Evolutionary conservation across 2,329 filamentous ascomycete species (phyloP).

Genomic region (Leptographium lundbergii): DNA sequence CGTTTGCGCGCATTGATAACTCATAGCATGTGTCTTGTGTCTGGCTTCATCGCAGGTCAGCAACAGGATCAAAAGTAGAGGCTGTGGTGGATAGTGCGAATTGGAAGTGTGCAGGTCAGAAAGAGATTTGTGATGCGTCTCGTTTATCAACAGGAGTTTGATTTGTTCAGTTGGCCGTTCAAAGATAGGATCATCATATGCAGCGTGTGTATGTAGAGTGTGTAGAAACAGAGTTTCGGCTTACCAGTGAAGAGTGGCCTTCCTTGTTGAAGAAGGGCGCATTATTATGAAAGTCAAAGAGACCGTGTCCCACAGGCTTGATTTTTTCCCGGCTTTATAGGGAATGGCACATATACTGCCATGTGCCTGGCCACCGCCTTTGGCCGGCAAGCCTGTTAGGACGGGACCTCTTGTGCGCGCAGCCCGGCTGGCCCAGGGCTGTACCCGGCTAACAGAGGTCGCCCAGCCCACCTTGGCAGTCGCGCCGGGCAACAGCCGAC

Average conservation of each 20-base stretch:
- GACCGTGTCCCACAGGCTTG: too few species aligned
- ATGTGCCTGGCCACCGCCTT: too few species aligned
- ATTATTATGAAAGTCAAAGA: too few species aligned
- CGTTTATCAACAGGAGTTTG: slow-evolving; percentile 40
- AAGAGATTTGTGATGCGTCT: slow-evolving; percentile 32
- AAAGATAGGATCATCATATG: slow-evolving; percentile 43
- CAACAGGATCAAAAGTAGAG: neutral
- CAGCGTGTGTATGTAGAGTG: neutral
- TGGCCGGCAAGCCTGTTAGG: too few species aligned
- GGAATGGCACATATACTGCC: neutral
- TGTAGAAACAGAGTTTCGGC: neutral
- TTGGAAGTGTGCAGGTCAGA: slow-evolving; percentile 30
- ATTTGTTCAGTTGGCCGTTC: slow-evolving; percentile 52
- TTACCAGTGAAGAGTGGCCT: neutral
- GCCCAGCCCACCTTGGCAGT: neutral
- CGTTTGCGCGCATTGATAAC: slow-evolving; percentile 16
- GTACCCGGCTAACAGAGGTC: neutral
- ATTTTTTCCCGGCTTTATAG: too few species aligned
- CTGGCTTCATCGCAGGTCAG: too few species aligned
- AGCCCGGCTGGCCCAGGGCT: neutral
- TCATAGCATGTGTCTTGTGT: too few species aligned
- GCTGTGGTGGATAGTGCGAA: neutral
- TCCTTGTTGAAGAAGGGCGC: too few species aligned
- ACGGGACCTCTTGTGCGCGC: neutral
- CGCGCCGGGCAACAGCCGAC: neutral